Conservation (phyloP, 1,284 basidiomycete species). For the Pterulicium gracile region DNA sequence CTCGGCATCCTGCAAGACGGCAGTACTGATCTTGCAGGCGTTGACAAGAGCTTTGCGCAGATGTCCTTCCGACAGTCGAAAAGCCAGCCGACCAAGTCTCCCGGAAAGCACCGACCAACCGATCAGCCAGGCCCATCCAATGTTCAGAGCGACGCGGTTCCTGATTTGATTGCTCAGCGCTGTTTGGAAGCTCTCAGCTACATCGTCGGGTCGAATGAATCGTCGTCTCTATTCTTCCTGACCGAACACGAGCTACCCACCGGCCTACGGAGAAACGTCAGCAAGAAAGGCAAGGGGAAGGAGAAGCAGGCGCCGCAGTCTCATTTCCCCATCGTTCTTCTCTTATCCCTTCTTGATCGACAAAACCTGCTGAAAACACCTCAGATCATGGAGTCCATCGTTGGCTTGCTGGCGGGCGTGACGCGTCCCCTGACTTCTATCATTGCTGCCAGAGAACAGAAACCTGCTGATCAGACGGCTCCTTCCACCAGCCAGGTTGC, state of each 20-base stretch:
- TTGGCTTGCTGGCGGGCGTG: conserved; percentile 74
- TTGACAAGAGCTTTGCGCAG: conserved; percentile 91
- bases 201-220: conserved; percentile 77
- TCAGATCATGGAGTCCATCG: conserved; percentile 86
- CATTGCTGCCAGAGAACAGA: conserved; percentile 37
- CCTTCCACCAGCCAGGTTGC: conserved; percentile 8
- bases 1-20: conserved; percentile 92
- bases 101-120: conserved; percentile 53
- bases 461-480: conserved; percentile 14
- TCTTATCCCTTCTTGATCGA: conserved; percentile 80
- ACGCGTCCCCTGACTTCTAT: conserved; percentile 70
- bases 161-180: conserved; percentile 86
- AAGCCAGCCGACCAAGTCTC: conserved; percentile 51
- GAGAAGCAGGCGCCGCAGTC: conserved; percentile 74
- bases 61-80: conserved; percentile 65
- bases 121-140: conserved; percentile 45
- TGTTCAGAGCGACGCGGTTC: conserved; percentile 74
- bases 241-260: conserved; percentile 84
- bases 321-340: conserved; percentile 83
- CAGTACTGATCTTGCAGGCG: conserved; percentile 82
- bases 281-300: conserved; percentile 89
- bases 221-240: conserved; percentile 85
- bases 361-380: conserved; percentile 78
- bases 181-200: conserved; percentile 83
- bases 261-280: conserved; percentile 54